A percentile compares a stretch with the other conserved stretches of the same genome.
Conservation (phyloP, 495 filamentous ascomycete species). For the Neurospora hispaniola region DNA sequence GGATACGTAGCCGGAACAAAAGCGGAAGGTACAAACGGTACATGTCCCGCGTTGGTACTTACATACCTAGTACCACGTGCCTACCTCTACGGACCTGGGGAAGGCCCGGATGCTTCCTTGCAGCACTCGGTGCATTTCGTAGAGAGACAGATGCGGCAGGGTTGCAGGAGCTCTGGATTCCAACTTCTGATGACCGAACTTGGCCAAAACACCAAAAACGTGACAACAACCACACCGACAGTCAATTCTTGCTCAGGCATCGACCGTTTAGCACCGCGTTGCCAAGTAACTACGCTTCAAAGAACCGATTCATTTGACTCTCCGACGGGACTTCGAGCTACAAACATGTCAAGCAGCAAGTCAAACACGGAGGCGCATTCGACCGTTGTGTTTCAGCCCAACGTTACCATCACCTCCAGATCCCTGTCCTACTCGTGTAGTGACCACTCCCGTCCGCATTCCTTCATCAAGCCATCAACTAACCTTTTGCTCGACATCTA, state of each 20-base stretch:
- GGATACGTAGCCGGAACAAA: too few relatives aligned
- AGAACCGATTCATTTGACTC: neutral
- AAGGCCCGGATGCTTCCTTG: neutral
- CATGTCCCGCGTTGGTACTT: neutral
- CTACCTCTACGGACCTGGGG: too few relatives aligned
- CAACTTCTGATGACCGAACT: neutral
- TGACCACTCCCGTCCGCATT: neutral
- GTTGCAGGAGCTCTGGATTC: neutral
- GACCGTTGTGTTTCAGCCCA: neutral
- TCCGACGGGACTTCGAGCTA: neutral
- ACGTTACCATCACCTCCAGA: neutral
- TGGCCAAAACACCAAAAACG: neutral
- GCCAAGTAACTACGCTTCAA: neutral
- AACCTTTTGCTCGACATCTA: constrained; percentile 13
- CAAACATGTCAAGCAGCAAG: neutral
- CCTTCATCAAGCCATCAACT: neutral
- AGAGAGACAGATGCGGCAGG: neutral
- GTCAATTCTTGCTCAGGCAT: neutral
- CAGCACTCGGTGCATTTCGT: neutral
- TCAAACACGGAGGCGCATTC: neutral
- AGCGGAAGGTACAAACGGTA: neutral
- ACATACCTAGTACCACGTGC: neutral
- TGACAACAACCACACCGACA: neutral
- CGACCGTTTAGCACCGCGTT: neutral
- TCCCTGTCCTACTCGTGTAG: neutral